Evolutionary conservation across 2,329 filamentous ascomycete genomes (phyloP), one percentile per base, ranked within the genome.

Genomic region (Botrytis tulipae): DNA sequence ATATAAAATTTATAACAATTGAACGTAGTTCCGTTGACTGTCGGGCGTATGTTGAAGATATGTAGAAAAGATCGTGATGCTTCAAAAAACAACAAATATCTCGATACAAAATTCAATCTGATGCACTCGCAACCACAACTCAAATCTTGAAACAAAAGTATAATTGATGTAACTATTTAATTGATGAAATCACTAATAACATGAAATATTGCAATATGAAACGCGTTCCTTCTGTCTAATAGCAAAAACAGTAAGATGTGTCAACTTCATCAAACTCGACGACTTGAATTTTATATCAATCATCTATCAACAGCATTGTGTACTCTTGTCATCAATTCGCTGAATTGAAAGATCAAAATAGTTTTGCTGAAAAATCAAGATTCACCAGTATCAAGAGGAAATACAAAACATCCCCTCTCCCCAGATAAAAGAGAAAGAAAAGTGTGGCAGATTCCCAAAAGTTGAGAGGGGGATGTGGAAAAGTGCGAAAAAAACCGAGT

Each of bases 101-200:
- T 42, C 44, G 3, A 35, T 48, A 59, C 63, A 37, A 67, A 63
- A 37, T 67, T 3, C 22, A 44, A 35, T 22, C 12, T 59, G 61
- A 54, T 67, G 62, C 46, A 73, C 74, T 62, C 66, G 68, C 60
- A 74, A 51, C 68, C n/a, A 54, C 69, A 65, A 61, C 54, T 32
- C n/a, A 37, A 51, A 37, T 63, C 37, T 46, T 57, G 62, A 14
- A 68, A 25, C 20, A 22, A 67, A 32, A 29, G 7, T 60, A 42
- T 32, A 8, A 40, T 46, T 67, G n/a, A 72, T 20, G 32, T 51
- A 29, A 46, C 18, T 29, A n/a, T n/a, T 72, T 42, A 37, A 72
- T 44, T 18, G 37, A 72, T 61, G 37, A 44, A 67, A 72, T 44
- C 59, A 66, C 48, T 35, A 29, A 68, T 35, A 48, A 44, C 14